Conservation (phyloP, 2,329 filamentous ascomycete genomes). For the Fusarium multiceps region DNA sequence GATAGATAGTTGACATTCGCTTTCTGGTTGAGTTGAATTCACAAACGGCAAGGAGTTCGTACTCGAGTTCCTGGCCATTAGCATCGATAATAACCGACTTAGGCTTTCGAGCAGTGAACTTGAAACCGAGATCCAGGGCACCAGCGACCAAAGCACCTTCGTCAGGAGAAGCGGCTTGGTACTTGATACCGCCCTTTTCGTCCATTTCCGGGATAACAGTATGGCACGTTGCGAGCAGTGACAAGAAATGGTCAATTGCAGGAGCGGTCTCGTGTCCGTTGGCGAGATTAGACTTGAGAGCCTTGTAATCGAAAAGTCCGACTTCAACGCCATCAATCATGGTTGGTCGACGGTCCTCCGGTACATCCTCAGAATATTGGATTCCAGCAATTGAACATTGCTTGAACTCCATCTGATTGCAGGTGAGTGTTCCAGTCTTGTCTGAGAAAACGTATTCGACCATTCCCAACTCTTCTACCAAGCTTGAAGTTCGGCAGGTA, state of each 20-base stretch:
- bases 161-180: slow-evolving; percentile 96
- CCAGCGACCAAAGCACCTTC: slow-evolving; percentile 97
- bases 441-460: slow-evolving; percentile 99
- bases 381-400: slow-evolving; percentile 93
- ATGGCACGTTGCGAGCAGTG: slow-evolving; percentile 89
- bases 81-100: slow-evolving; percentile 86
- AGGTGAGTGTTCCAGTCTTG: slow-evolving; percentile 97
- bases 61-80: slow-evolving; percentile 78
- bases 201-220: slow-evolving; percentile 94
- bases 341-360: slow-evolving; percentile 87
- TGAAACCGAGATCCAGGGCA: slow-evolving; percentile 85
- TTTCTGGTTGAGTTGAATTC: slow-evolving; percentile 97
- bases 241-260: slow-evolving; percentile 82
- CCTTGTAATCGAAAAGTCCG: slow-evolving; percentile 86
- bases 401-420: slow-evolving; percentile 98
- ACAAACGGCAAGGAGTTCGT: slow-evolving; percentile 94
- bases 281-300: slow-evolving; percentile 75
- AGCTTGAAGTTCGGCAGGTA: slow-evolving; percentile 92
- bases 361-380: slow-evolving; percentile 91
- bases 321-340: slow-evolving; percentile 80
- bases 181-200: slow-evolving; percentile 88
- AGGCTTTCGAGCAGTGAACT: slow-evolving; percentile 90
- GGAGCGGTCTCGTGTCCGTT: slow-evolving; percentile 61
- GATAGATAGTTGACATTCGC: slow-evolving; percentile 97
- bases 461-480: slow-evolving; percentile 97